Evolutionary conservation across 495 filamentous ascomycete species (phyloP), one percentile per base, ranked within the genome.

Genomic region (Xylaria longipes): DNA sequence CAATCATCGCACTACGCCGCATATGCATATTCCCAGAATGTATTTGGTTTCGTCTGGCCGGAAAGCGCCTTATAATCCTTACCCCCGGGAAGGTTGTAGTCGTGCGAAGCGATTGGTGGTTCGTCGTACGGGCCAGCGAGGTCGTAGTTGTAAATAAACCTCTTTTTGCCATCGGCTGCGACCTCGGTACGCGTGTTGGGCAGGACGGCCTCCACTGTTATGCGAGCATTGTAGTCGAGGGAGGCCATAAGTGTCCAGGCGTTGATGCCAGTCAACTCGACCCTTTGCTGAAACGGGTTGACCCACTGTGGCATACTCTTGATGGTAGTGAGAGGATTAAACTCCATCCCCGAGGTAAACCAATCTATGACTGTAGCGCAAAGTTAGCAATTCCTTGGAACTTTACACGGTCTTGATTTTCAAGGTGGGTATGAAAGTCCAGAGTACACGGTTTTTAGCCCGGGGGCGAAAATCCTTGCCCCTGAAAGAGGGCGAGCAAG

Each of bases 241-340:
- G 74, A 43, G 1, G 72, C 69, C 77, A 79, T 79, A 7, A 79
- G 29, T 7, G 57, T n/a, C 77, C 77, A 79, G 29, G 77, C 75
- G 37, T 70, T 72, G 71, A 79, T 79, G 4, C 77, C 77, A 2
- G 75, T 39, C 75, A 79, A 73, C 54, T 79, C 77, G 17, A 79
- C 35, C 25, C 77, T 74, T 12, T 46, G 15, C 64, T 72, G 66
- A 43, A 67, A 79, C 7, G 77, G 75, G 17, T 73, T 63, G n/a
- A 75, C 70, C 75, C 77, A 77, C 27, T 65, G 70, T 20, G 58
- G 25, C 14, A 74, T 57, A 5, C 27, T 41, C n/a, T 69, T 68
- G 33, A 76, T 58, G 17, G 46, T 54, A 22, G 41, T 39, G 0
- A 9, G 12, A 0, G 22, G 25, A 25, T 57, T 35, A 14, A 65